phyloP scores from a whole-genome alignment of 2,329 filamentous ascomycete genomes.

The Helminthosporium solani region DNA sequence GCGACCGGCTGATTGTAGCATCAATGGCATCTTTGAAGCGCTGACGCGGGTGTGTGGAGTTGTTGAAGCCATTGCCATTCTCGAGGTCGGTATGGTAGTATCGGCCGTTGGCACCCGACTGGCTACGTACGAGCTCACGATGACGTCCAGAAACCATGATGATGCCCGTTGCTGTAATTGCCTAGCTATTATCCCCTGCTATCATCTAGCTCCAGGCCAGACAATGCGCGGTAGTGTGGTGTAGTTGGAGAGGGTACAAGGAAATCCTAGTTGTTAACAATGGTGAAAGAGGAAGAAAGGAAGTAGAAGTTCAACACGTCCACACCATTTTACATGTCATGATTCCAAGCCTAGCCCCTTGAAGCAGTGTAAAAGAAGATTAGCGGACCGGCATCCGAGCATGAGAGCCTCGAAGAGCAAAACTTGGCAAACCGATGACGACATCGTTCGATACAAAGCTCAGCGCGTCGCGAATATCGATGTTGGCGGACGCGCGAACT shows the following conservation, averaged over 20 bases:
- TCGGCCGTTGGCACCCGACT: constrained; percentile 1
- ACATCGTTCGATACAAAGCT: not conserved
- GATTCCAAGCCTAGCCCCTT: not conserved
- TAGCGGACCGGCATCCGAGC: not conserved
- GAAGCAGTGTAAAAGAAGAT: not conserved
- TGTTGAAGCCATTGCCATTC: constrained; percentile 26
- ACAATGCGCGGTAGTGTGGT: not conserved
- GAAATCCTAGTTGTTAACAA: not conserved
- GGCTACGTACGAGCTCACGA: constrained; percentile 16
- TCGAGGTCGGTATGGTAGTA: constrained; percentile 25
- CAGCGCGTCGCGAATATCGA: no score
- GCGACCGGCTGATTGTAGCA: constrained; percentile 48
- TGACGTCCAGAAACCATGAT: constrained; percentile 28
- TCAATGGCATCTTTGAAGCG: constrained; percentile 52
- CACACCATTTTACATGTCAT: not conserved
- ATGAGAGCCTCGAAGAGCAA: not conserved
- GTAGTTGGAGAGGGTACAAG: not conserved
- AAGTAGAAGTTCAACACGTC: not conserved
- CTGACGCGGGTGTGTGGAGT: constrained; percentile 16
- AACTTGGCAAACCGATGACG: constrained; percentile 1
- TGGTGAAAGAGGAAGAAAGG: not conserved
- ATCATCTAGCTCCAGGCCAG: not conserved
- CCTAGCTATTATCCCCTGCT: not conserved
- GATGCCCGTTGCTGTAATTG: no score
- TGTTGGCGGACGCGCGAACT: not conserved